Conservation (phyloP, 495 filamentous ascomycete genomes). For the Daldinia loculata region DNA sequence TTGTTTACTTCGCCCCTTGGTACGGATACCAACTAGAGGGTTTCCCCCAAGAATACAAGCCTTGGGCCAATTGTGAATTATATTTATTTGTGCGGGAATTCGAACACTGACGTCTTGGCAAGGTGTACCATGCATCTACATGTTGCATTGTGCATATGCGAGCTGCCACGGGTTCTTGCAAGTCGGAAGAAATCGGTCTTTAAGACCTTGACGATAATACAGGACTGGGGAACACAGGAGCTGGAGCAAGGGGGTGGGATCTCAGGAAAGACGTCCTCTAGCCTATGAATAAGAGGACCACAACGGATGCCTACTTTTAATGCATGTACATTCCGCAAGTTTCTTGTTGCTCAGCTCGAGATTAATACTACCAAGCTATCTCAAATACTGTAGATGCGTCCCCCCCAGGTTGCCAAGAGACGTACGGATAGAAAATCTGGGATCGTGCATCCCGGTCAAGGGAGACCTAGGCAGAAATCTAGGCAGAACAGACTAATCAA, state of each 20-base stretch:
- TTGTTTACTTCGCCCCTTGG: slow-evolving; percentile 15
- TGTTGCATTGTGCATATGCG: slow-evolving; percentile 40
- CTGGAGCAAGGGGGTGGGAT: background rate
- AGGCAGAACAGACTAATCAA: slow-evolving; percentile 27
- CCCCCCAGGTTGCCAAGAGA: slow-evolving; percentile 19
- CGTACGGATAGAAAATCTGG: slow-evolving; percentile 15
- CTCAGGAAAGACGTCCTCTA: background rate
- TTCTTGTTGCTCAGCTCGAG: background rate
- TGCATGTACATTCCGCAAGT: background rate
- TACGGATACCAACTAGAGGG: slow-evolving; percentile 11
- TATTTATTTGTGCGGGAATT: slow-evolving; percentile 19
- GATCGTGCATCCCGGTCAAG: slow-evolving; percentile 29
- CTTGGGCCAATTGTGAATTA: slow-evolving; percentile 36
- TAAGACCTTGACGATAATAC: background rate
- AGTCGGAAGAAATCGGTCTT: background rate
- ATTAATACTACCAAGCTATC: background rate
- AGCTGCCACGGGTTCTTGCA: slow-evolving; percentile 15
- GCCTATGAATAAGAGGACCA: background rate
- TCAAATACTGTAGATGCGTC: slow-evolving; percentile 5
- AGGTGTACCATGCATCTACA: slow-evolving; percentile 20
- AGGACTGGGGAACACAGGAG: background rate
- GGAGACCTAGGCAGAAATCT: slow-evolving; percentile 2
- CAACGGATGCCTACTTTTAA: background rate
- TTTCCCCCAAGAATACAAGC: slow-evolving; percentile 34
- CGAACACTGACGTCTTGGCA: slow-evolving; percentile 31